Evolutionary conservation across 805 yeast species (phyloP).

Genomic region (Wickerhamiella nectarea): DNA sequence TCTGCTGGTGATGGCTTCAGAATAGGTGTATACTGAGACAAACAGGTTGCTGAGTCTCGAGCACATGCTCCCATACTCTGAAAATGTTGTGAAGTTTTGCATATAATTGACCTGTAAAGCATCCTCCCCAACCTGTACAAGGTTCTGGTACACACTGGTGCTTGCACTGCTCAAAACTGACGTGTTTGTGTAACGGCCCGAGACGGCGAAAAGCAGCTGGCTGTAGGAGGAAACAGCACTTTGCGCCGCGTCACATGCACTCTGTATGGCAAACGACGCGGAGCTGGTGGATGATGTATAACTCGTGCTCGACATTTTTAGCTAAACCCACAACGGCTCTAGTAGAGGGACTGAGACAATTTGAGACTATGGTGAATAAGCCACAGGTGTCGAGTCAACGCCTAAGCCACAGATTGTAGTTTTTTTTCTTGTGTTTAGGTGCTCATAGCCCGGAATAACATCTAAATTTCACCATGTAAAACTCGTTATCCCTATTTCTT

Average conservation of each 20-base stretch:
- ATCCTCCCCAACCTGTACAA: background rate
- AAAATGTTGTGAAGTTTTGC: background rate
- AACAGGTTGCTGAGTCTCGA: background rate
- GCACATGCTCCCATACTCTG: background rate
- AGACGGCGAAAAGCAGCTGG: background rate
- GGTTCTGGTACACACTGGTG: background rate
- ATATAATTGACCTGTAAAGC: background rate
- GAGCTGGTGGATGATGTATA: background rate
- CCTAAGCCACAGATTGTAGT: too few species aligned
- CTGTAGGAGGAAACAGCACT: background rate
- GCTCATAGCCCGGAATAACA: too few species aligned
- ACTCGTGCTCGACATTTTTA: background rate
- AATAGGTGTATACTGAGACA: background rate
- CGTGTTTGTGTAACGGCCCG: background rate
- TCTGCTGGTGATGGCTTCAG: background rate
- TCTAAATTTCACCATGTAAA: too few species aligned
- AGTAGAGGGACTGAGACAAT: too few species aligned
- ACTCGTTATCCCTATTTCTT: too few species aligned
- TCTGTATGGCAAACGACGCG: background rate
- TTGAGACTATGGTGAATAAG: too few species aligned
- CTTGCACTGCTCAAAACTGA: background rate
- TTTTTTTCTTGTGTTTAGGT: too few species aligned
- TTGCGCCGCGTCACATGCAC: background rate
- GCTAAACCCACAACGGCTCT: too few species aligned
- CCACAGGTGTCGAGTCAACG: too few species aligned